phyloP scores from a whole-genome alignment of 345 rosid species.

The Citrus medica region DNA sequence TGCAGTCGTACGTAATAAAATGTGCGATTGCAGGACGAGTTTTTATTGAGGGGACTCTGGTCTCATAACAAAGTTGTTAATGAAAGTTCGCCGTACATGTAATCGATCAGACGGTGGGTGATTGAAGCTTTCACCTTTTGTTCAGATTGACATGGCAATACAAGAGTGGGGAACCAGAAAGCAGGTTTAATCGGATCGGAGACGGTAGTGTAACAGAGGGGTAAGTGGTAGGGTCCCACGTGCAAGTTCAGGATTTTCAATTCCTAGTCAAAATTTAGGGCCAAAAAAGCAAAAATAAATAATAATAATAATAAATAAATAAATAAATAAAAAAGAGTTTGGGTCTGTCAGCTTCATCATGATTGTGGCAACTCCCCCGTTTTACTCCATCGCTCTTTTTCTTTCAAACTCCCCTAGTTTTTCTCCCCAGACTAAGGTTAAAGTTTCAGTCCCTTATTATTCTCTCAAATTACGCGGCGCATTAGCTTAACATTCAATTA shows the following conservation, averaged over 20 bases:
- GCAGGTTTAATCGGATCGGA: not conserved
- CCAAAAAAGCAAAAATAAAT: not conserved
- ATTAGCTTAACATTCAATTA: not conserved
- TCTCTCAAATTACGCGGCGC: not conserved
- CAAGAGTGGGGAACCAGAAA: not conserved
- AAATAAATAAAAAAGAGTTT: not conserved
- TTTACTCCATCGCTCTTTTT: no score
- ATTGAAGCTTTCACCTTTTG: not conserved
- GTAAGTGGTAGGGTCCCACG: not conserved
- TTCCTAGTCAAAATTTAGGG: slow-evolving; percentile 5
- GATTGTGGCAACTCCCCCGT: not conserved
- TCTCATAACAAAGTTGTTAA: no score
- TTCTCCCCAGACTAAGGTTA: slow-evolving; percentile 1
- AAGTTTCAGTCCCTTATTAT: not conserved
- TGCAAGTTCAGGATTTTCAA: not conserved
- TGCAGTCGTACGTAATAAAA: no score
- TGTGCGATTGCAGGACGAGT: no score
- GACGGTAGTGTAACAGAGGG: not conserved
- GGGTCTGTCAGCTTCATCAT: slow-evolving; percentile 1
- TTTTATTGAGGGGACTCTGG: no score
- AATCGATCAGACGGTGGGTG: not conserved
- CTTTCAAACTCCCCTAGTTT: slow-evolving; percentile 3
- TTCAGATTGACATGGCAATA: not conserved
- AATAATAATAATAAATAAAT: not conserved
- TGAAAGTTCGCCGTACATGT: no score